Percentiles rank a stretch among this genome's conserved stretches.
Conservation (phyloP, 164 flowering plant genomes). For the Berberis thunbergii region DNA sequence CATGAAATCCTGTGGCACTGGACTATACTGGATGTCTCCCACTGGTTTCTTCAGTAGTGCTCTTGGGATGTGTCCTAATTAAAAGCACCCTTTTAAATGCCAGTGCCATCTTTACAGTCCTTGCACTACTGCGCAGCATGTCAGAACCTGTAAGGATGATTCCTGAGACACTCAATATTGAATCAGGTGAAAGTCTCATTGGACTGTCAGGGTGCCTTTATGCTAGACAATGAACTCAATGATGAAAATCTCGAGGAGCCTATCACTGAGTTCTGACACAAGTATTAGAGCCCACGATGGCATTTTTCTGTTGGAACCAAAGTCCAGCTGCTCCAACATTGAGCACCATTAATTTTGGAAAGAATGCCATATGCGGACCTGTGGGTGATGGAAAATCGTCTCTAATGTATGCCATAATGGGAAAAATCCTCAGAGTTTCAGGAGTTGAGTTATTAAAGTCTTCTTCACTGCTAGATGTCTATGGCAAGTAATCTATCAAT, state of each 20-base stretch:
- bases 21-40: slow-evolving; percentile 79
- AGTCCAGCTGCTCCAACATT: neutral
- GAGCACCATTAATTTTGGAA: neutral
- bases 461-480: too few relatives aligned
- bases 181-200: slow-evolving; percentile 76
- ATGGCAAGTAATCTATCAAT: too few relatives aligned
- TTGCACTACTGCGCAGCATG: slow-evolving; percentile 52
- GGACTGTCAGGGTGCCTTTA: slow-evolving; percentile 47
- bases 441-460: too few relatives aligned
- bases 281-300: neutral
- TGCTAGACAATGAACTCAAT: slow-evolving; percentile 63
- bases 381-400: too few relatives aligned
- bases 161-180: slow-evolving; percentile 56
- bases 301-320: slow-evolving; percentile 1
- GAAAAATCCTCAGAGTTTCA: too few relatives aligned
- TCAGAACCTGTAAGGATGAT: slow-evolving; percentile 62
- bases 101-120: slow-evolving; percentile 62
- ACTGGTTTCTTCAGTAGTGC: slow-evolving; percentile 49
- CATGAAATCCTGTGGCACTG: slow-evolving; percentile 29
- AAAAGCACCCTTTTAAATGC: slow-evolving; percentile 51
- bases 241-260: slow-evolving; percentile 13
- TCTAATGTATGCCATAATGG: too few relatives aligned
- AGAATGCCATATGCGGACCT: too few relatives aligned
- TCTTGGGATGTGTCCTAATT: slow-evolving; percentile 45
- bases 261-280: neutral